phyloP scores from a whole-genome alignment of 306 rosid genomes.

The Hylodesmum podocarpum region DNA sequence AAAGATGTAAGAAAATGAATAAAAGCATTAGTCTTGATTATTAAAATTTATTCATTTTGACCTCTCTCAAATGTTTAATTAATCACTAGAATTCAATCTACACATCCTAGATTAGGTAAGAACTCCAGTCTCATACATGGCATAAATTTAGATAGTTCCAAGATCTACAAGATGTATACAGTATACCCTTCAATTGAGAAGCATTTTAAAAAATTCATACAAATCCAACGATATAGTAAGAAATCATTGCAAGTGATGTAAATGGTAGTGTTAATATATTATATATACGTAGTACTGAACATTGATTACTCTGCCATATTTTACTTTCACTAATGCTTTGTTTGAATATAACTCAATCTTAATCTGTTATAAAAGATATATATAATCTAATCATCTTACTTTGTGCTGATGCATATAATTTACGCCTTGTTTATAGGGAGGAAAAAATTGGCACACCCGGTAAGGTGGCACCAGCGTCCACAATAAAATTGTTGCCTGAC shows the following conservation, averaged over 20 bases:
- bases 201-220: too few species aligned
- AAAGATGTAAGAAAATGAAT: too few species aligned
- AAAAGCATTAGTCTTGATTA: too few species aligned
- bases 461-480: conserved; percentile 67
- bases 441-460: conserved; percentile 79
- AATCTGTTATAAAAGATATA: too few species aligned
- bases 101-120: too few species aligned
- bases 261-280: too few species aligned
- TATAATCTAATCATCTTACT: background rate
- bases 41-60: too few species aligned
- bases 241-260: background rate
- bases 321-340: background rate
- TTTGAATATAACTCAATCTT: background rate
- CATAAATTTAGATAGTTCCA: background rate
- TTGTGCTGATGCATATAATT: background rate
- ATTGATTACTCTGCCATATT: background rate
- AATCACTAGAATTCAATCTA: too few species aligned
- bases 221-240: too few species aligned
- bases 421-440: conserved; percentile 42
- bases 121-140: too few species aligned
- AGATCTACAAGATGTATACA: background rate
- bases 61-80: too few species aligned
- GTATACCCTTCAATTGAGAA: background rate
- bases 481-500: conserved; percentile 64
- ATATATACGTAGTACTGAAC: too few species aligned